These are phyloP conservation scores for Fusarium chlamydosporum DNA, from an alignment of 2,329 filamentous ascomycete genomes.

Conservation along the genomic window DNA sequence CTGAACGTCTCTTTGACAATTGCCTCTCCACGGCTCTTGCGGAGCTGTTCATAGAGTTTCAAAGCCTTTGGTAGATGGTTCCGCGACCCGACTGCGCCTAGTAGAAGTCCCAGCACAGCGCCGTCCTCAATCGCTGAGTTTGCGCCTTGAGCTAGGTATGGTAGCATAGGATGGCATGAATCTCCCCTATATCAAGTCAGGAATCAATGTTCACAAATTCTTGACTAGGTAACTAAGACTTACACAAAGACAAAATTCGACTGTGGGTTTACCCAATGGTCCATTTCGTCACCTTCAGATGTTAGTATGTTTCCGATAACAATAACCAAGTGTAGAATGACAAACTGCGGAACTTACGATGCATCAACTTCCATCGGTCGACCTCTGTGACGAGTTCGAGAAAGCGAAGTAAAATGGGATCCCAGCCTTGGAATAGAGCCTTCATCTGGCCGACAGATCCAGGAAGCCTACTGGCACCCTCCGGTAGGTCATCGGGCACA, in stretches of 20 bases:
- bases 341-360: background rate
- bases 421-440: slow-evolving; percentile 17
- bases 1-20: slow-evolving; percentile 75
- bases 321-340: too few relatives aligned
- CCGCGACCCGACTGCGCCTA: slow-evolving; percentile 64
- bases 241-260: slow-evolving; percentile 66
- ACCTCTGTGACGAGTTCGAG: slow-evolving; percentile 18
- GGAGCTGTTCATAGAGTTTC: slow-evolving; percentile 61
- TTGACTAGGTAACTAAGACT: slow-evolving; percentile 30
- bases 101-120: slow-evolving; percentile 71
- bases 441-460: slow-evolving; percentile 24
- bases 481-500: slow-evolving; percentile 73
- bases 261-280: slow-evolving; percentile 67
- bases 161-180: slow-evolving; percentile 74
- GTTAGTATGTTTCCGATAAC: background rate
- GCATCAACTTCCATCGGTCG: slow-evolving; percentile 23
- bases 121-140: slow-evolving; percentile 78
- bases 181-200: slow-evolving; percentile 61
- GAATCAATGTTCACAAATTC: background rate
- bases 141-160: slow-evolving; percentile 75
- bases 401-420: slow-evolving; percentile 20
- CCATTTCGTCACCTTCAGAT: slow-evolving; percentile 62
- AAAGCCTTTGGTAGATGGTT: slow-evolving; percentile 63
- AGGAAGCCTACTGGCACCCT: slow-evolving; percentile 57
- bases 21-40: slow-evolving; percentile 63